phyloP scores from a whole-genome alignment of 495 filamentous ascomycete species.

The Penicillium chermesinum region DNA sequence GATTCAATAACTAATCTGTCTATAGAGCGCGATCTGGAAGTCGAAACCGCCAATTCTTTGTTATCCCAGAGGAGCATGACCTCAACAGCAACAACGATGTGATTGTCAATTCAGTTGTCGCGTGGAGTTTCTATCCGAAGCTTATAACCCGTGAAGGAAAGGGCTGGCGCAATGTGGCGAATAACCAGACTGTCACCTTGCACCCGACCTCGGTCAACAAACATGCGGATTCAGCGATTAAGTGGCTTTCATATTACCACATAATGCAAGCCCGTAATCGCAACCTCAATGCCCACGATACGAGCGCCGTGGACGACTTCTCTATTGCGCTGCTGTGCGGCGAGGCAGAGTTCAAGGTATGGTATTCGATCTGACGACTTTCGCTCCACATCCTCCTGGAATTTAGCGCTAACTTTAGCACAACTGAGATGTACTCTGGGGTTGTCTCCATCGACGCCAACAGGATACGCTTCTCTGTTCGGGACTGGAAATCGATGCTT shows the following conservation, averaged over 20 bases:
- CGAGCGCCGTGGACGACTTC: conserved; percentile 73
- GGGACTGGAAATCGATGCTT: conserved; percentile 88
- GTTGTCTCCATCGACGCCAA: conserved; percentile 82
- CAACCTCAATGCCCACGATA: conserved; percentile 86
- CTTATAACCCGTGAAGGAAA: conserved; percentile 81
- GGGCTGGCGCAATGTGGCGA: conserved; percentile 83
- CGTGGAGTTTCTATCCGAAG: conserved; percentile 93
- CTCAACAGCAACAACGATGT: conserved; percentile 70
- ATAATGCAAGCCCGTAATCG: conserved; percentile 85
- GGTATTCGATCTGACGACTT: neutral
- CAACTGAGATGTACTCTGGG: conserved; percentile 76
- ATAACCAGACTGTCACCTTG: conserved; percentile 80
- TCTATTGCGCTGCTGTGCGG: conserved; percentile 80
- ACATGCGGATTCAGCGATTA: conserved; percentile 51
- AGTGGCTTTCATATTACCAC: conserved; percentile 87
- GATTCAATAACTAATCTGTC: neutral
- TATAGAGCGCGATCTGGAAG: conserved; percentile 46
- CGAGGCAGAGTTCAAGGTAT: conserved; percentile 73
- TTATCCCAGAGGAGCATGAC: conserved; percentile 67
- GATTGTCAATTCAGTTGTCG: conserved; percentile 72
- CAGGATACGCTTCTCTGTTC: conserved; percentile 75
- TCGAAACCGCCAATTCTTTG: conserved; percentile 70
- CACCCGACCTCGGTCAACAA: conserved; percentile 87
- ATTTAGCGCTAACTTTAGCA: neutral
- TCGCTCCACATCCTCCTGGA: neutral